Conservation (phyloP, 768 basidiomycete species). For the Naganishia vaughanmartiniae region DNA sequence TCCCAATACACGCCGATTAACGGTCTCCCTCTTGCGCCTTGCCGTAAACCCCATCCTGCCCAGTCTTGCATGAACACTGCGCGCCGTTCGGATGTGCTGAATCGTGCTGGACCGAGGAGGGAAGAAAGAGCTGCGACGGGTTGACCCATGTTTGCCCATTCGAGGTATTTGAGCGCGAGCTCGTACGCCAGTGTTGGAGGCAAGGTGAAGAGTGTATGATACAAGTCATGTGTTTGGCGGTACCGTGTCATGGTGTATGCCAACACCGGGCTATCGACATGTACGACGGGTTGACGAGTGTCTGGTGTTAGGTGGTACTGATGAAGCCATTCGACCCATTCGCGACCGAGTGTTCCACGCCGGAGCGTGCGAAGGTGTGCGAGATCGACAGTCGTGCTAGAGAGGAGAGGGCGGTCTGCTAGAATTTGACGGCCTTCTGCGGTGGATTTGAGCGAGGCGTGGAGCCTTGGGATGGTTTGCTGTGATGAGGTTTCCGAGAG, state of each 20-base stretch:
- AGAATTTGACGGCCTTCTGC: slow-evolving; percentile 80
- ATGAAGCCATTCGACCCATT: slow-evolving; percentile 87
- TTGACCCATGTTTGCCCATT: slow-evolving; percentile 84
- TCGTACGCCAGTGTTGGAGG: slow-evolving; percentile 89
- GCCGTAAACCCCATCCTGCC: slow-evolving; percentile 86
- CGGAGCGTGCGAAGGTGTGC: slow-evolving; percentile 64
- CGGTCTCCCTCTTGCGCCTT: slow-evolving; percentile 66
- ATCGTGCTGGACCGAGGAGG: slow-evolving; percentile 71
- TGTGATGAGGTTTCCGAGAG: slow-evolving; percentile 90
- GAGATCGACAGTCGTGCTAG: slow-evolving; percentile 72
- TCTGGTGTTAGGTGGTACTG: slow-evolving; percentile 87
- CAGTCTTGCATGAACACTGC: slow-evolving; percentile 73
- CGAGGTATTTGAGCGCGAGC: slow-evolving; percentile 89
- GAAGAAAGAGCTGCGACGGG: slow-evolving; percentile 83
- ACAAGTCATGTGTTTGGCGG: slow-evolving; percentile 96
- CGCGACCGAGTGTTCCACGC: slow-evolving; percentile 77
- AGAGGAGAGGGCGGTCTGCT: slow-evolving; percentile 77
- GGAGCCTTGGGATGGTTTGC: slow-evolving; percentile 68
- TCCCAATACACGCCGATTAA: slow-evolving; percentile 95
- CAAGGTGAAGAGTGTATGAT: slow-evolving; percentile 83
- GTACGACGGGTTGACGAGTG: slow-evolving; percentile 86
- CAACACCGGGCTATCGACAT: slow-evolving; percentile 88
- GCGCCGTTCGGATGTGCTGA: slow-evolving; percentile 33
- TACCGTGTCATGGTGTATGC: slow-evolving; percentile 98
- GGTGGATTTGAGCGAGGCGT: slow-evolving; percentile 72